Conservation (phyloP, 2,329 filamentous ascomycete species). For the Fusarium sp. region DNA sequence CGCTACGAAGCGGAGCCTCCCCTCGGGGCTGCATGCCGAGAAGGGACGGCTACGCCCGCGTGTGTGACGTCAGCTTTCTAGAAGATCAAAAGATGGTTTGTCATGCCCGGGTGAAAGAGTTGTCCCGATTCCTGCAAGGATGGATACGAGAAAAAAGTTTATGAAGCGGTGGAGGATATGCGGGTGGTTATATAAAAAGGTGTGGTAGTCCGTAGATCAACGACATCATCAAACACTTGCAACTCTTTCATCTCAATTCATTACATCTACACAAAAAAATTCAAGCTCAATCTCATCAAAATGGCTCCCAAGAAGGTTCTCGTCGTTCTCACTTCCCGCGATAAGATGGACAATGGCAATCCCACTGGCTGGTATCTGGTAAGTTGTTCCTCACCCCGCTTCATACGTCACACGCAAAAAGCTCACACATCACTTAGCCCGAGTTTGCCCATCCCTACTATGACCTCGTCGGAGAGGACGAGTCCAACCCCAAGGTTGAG, state of each 20-base stretch:
- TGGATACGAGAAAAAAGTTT: not conserved
- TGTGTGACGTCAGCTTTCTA: constrained; percentile 31
- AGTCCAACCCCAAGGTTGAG: constrained; percentile 58
- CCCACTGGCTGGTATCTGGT: constrained; percentile 80
- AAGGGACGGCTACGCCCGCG: constrained; percentile 33
- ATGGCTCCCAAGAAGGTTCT: constrained; percentile 75
- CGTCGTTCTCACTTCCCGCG: constrained; percentile 76
- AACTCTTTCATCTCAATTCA: not conserved
- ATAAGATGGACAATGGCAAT: constrained; percentile 61
- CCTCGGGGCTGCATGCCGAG: constrained; percentile 33
- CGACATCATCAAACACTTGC: not conserved
- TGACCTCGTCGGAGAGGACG: constrained; percentile 56
- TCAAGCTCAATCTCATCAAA: constrained; percentile 20
- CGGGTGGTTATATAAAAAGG: constrained; percentile 28
- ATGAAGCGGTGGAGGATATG: constrained; percentile 12
- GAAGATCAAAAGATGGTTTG: constrained; percentile 21
- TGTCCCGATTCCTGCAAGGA: constrained; percentile 24
- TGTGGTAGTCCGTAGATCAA: constrained; percentile 4
- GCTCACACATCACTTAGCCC: constrained; percentile 52
- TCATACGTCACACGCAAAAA: not conserved
- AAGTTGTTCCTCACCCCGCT: constrained; percentile 36
- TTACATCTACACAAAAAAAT: not conserved
- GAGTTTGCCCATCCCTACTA: constrained; percentile 76
- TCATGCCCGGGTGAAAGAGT: constrained; percentile 24
- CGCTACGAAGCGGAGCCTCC: constrained; percentile 13